Conservation (phyloP, 352 stramenopile genomes). For the Phytophthora citrophthora region DNA sequence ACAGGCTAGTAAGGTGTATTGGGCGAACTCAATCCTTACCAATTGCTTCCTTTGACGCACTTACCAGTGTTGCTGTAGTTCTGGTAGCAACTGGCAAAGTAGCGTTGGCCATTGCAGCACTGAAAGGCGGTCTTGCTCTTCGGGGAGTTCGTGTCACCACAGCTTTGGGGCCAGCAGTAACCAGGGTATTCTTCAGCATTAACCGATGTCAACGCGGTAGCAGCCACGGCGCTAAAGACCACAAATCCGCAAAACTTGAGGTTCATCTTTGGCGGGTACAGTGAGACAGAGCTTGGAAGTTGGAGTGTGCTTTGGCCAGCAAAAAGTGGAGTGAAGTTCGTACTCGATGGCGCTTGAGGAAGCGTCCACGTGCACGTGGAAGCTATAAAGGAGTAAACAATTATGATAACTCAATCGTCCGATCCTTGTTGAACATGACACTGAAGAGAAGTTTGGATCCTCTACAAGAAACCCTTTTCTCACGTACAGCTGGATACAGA, state of each 20-base stretch:
- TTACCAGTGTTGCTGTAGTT: neutral
- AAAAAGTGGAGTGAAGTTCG: neutral
- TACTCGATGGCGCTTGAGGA: neutral
- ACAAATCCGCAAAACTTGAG: constrained; percentile 1
- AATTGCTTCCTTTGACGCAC: neutral
- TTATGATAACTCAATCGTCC: no score
- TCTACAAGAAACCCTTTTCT: no score
- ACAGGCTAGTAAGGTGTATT: no score
- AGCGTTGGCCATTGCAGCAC: constrained; percentile 1
- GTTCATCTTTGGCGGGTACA: neutral
- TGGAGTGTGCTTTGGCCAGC: neutral
- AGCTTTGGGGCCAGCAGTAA: neutral
- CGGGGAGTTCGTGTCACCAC: neutral
- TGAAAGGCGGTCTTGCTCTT: neutral
- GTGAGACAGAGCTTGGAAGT: neutral
- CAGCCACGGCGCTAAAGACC: neutral
- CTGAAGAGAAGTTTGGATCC: no score
- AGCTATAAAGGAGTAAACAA: no score
- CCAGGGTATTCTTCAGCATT: neutral
- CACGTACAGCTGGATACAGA: no score
- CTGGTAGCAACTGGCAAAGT: neutral
- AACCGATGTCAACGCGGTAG: neutral
- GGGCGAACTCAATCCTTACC: no score
- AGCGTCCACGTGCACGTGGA: no score
- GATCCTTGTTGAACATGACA: no score